Evolutionary conservation across 495 filamentous ascomycete genomes (phyloP), one percentile per base, ranked within the genome.

Genomic region (Aspergillus heteromorphus): DNA sequence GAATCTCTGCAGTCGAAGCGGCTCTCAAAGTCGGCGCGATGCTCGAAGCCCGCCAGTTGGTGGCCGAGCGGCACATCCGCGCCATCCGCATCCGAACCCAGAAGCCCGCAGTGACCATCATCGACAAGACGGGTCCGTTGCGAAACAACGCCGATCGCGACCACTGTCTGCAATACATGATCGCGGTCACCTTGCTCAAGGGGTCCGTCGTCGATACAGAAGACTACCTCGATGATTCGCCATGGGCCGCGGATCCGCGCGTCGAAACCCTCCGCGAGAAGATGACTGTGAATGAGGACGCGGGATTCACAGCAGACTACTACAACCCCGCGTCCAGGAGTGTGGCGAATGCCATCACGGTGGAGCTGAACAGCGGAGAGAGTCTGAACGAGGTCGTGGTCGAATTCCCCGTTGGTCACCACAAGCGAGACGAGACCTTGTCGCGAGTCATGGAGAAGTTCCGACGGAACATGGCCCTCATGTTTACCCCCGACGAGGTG

Each of bases 381-480:
- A 71, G 82, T 19, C 73, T 92, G 19, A 78, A 85, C 7, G 89
- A 96, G 67, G 82, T 91, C 41, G 79, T 88, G 9, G 80, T 96
- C n/a, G 87, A 95, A 68, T 90, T 87, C 45, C 91, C 91, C 4
- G 75, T 92, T 34, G 91, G 91, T 43, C 89, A 95, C 74, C 81
- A 78, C 51, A 73, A 86, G 55, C 76, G 87, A 9, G 2, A 38
- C 10, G 34, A 38, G 34, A 38, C 34, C 11, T 4, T n/a, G 34
- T 5, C 11, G 1, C 10, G 5, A 5, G 34, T 38, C 10, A 5
- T 14, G 11, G 34, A 13, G 13, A 38, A 38, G 34, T 4, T 13
- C 5, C 4, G n/a, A n/a, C 34, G 34, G 34, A 38, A 38, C 13
- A 1, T 38, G 34, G 34, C 10, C 0, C 34, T 38, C 1, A 9